Base-by-base conservation (phyloP, 2,329 filamentous ascomycete species). In the Aspergillus pseudonomiae region DNA sequence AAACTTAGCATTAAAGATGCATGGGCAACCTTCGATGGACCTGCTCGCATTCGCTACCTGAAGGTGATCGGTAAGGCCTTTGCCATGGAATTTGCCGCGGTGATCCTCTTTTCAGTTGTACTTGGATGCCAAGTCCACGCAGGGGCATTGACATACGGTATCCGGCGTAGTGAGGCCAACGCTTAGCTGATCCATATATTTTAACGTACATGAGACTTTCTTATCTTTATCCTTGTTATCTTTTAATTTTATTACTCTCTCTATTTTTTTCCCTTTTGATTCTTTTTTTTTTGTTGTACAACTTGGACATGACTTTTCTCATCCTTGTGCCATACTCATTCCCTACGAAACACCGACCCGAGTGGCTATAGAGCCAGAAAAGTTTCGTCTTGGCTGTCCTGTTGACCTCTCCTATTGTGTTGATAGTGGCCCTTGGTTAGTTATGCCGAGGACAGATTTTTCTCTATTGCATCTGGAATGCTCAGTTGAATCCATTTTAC, bases 1-100 rank as follows among this genome's bases (percentile, higher is more conserved):
- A 89, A 86, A 68, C 84, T 92, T 65, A 86, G 90, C 43, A 85
- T 94, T 72, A 76, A 86, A 57, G 90, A 94, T 70, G 93, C 93
- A 0, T 94, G 93, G 91, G 85, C 83, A 70, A 91, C 88, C 45
- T 94, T 96, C 77, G 87, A 89, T 75, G 86, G 86, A 77, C 82
- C 87, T 64, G 88, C 91, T 53, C 90, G 92, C 77, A 82, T 88
- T 68, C 88, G 93, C 60, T 84, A 96, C 57, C 78, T 93, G 73
- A 89, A 90, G 79, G 84, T 95, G 34, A 90, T 93, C 71, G 80
- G 84, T 79, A 96, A 96, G 86, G 83, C 89, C 70, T 82, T 88
- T 67, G 75, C 82, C 41, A 83, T 92, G 63, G 76, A 83, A 53
- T 59, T 86, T 16, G 83, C 78, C 2, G 70, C 85, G 16, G 74